phyloP scores from a whole-genome alignment of 805 yeast species.

The Candida germanica region DNA sequence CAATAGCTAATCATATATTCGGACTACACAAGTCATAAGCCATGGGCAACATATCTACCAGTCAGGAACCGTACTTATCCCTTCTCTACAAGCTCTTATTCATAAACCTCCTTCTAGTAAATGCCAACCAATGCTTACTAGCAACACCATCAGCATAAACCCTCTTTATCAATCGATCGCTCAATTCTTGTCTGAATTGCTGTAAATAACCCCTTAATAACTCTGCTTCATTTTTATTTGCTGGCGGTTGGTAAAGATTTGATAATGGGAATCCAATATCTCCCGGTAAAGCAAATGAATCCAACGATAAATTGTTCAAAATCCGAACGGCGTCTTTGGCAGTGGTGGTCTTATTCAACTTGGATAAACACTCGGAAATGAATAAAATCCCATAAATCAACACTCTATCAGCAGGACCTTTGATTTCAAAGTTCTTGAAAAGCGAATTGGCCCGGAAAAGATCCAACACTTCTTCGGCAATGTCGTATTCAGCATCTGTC shows the following conservation, averaged over 20 bases:
- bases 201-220: constrained; percentile 76
- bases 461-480: constrained; percentile 87
- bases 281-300: constrained; percentile 89
- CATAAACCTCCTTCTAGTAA: constrained; percentile 93
- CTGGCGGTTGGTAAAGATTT: constrained; percentile 70
- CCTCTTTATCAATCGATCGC: constrained; percentile 71
- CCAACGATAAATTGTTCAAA: constrained; percentile 84
- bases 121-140: constrained; percentile 93
- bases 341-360: constrained; percentile 48
- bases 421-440: constrained; percentile 94
- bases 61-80: not conserved
- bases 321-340: constrained; percentile 59
- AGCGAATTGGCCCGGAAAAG: constrained; percentile 94
- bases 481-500: constrained; percentile 75
- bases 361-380: constrained; percentile 78
- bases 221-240: constrained; percentile 71
- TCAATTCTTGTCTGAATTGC: constrained; percentile 94
- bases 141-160: constrained; percentile 69
- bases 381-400: constrained; percentile 90
- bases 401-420: constrained; percentile 90
- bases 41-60: too few relatives aligned
- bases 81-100: constrained; percentile 64
- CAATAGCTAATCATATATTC: too few relatives aligned
- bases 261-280: constrained; percentile 93
- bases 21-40: too few relatives aligned